Evolutionary conservation across 2,329 filamentous ascomycete genomes (phyloP), one percentile per base, ranked within the genome.

Genomic region (Conoideocrella luteorostrata): DNA sequence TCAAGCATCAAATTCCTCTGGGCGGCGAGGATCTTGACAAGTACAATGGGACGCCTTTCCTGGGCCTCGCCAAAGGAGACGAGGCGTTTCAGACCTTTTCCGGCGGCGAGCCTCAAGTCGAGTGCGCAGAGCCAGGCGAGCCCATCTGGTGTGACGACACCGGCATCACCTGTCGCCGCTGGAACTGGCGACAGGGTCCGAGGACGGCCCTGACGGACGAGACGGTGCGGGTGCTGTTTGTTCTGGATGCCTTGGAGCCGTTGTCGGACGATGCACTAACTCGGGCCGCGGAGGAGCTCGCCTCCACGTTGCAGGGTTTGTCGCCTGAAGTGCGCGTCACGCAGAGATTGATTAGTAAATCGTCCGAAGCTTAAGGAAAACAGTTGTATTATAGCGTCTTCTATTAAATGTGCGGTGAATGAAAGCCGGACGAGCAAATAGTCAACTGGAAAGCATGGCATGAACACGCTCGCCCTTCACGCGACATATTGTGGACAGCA

Each of bases 11-110:
- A 20, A 45, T 52, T 9, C 51, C 49, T 3, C 28, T 52, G 2
- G 50, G 50, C 3, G 50, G 50, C n/a, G 49, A 52, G 20, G 50
- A 52, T 18, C 41, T 52, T 3, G 45, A 51, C 22, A 53, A 53
- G 33, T 52, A 53, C 20, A 22, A 50, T 3, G 51, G 51, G 2
- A 11, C 44, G 11, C 51, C 49, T 11, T 46, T 46, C 15, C 24
- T 50, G 30, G 36, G 39, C n/a, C 41, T 47, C 2, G 51, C 50
- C 17, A 41, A 17, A 2, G 51, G 50, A 6, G 7, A 36, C 11
- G 48, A 50, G n/a, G 18, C 33, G 21, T 41, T 35, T 5, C 28
- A 24, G 11, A 35, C 29, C 9, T 17, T 34, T 6, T 34, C 39
- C n/a, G 39, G 28, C 13, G 39, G 29, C n/a, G 39, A 46, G 40